A percentile compares a stretch with the other conserved stretches of the same genome.
Evolutionary conservation across 257 asterid species (phyloP).

Genomic region (Dorcoceras hygrometricum): DNA sequence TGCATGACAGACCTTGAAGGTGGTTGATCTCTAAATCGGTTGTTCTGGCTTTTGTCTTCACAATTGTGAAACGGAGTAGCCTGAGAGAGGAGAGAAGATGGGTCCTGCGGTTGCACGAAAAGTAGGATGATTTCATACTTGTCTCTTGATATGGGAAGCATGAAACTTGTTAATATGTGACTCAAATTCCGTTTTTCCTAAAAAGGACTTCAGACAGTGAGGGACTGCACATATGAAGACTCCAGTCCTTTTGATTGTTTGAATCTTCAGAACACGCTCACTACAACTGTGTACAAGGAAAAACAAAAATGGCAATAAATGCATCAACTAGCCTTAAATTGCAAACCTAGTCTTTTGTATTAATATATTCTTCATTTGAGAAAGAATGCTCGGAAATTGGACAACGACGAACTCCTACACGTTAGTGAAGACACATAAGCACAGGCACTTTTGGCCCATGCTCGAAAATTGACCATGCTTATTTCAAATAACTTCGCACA

Average conservation of each 20-base stretch:
- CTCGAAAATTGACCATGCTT: not conserved
- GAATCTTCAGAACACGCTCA: slow-evolving; percentile 89
- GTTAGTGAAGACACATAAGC: no score
- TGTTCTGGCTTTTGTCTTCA: slow-evolving; percentile 50
- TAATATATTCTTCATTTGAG: no score
- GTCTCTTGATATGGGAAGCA: slow-evolving; percentile 52
- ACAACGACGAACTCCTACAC: no score
- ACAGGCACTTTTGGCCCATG: no score
- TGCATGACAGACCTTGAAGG: slow-evolving; percentile 53
- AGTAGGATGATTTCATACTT: slow-evolving; percentile 65
- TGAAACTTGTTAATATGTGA: slow-evolving; percentile 63
- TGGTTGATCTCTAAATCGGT: slow-evolving; percentile 54
- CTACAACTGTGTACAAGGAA: slow-evolving; percentile 58
- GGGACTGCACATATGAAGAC: slow-evolving; percentile 87
- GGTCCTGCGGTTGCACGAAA: slow-evolving; percentile 73
- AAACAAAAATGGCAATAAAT: not conserved
- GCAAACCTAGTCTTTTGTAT: slow-evolving; percentile 1
- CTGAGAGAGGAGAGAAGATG: slow-evolving; percentile 60
- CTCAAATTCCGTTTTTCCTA: slow-evolving; percentile 71
- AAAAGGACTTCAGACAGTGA: slow-evolving; percentile 84
- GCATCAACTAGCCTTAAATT: not conserved
- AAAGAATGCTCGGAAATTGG: no score
- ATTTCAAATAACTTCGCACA: no score
- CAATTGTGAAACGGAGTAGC: slow-evolving; percentile 52
- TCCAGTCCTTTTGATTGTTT: slow-evolving; percentile 90